phyloP scores from a whole-genome alignment of 1,284 basidiomycete species.

The Volvariella surrecta region DNA sequence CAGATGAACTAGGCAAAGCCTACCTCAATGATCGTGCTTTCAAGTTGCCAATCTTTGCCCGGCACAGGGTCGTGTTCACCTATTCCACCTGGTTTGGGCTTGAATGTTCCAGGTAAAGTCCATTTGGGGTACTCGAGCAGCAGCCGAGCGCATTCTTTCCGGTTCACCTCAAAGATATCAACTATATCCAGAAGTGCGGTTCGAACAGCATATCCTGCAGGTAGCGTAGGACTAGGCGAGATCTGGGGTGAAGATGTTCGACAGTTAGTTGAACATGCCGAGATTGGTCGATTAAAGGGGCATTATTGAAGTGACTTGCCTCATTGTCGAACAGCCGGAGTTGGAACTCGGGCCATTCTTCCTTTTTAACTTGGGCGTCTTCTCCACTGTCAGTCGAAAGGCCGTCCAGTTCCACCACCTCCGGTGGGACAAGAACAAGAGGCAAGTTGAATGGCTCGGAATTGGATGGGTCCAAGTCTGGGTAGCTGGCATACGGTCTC shows the following conservation, averaged over 20 bases:
- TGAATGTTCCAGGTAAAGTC: conserved; percentile 80
- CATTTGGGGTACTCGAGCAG: conserved; percentile 87
- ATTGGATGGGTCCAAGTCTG: conserved; percentile 32
- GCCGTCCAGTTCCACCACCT: conserved; percentile 72
- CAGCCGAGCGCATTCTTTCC: conserved; percentile 88
- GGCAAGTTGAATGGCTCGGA: conserved; percentile 62
- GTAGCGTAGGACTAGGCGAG: conserved; percentile 66
- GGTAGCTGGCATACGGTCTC: conserved; percentile 35
- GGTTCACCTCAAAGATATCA: conserved; percentile 92
- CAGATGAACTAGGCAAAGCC: conserved; percentile 1
- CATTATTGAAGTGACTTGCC: conserved; percentile 31
- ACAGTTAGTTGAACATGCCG: neutral
- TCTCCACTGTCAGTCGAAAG: conserved; percentile 56
- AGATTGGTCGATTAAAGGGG: too few species aligned
- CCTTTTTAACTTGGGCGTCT: conserved; percentile 61
- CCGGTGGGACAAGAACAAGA: conserved; percentile 79
- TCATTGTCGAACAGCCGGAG: conserved; percentile 74
- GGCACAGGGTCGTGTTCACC: conserved; percentile 36
- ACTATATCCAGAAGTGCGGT: conserved; percentile 77
- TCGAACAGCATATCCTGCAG: conserved; percentile 76
- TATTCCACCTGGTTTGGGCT: conserved; percentile 52
- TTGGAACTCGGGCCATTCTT: conserved; percentile 71
- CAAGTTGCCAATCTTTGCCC: conserved; percentile 69
- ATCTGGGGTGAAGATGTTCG: conserved; percentile 35
- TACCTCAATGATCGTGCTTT: conserved; percentile 77